A percentile compares a stretch with the other conserved stretches of the same genome.
Evolutionary conservation across 1,284 basidiomycete genomes (phyloP).

Genomic region (Leccinum glutinopallens): DNA sequence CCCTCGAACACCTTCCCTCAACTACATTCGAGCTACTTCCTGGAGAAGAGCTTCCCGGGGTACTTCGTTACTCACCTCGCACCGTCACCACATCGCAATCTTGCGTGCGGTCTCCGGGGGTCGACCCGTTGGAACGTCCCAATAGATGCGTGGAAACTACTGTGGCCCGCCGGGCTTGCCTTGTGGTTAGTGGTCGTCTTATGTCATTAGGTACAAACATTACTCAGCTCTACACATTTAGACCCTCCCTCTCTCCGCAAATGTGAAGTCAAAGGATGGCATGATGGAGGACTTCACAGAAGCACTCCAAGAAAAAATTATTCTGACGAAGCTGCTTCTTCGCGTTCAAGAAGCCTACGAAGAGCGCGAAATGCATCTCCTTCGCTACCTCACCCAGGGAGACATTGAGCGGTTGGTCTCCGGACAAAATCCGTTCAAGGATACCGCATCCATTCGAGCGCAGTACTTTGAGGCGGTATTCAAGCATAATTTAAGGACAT

Average conservation of each 20-base stretch:
- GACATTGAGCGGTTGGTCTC: slow-evolving; percentile 1
- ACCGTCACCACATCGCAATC: background rate
- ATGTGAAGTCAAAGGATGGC: background rate
- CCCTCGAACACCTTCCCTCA: background rate
- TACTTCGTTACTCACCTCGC: background rate
- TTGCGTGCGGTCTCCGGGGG: background rate
- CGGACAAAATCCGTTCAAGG: background rate
- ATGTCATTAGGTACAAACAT: background rate
- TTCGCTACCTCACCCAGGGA: background rate
- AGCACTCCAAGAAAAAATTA: slow-evolving; percentile 1
- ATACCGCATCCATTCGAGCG: background rate
- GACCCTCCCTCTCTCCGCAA: background rate
- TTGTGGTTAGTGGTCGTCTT: background rate
- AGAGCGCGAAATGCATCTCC: background rate
- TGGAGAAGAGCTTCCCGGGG: slow-evolving; percentile 1
- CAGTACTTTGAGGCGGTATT: slow-evolving; percentile 1
- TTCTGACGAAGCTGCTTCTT: background rate
- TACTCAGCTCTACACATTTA: background rate
- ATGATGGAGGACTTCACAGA: background rate
- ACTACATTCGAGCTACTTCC: background rate
- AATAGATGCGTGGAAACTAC: background rate
- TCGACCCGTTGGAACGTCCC: background rate
- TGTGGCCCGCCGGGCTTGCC: background rate
- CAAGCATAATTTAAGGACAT: background rate
- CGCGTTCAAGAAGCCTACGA: background rate